Base-by-base conservation (phyloP, 257 asterid genomes). In the Solanum appendiculatum region DNA sequence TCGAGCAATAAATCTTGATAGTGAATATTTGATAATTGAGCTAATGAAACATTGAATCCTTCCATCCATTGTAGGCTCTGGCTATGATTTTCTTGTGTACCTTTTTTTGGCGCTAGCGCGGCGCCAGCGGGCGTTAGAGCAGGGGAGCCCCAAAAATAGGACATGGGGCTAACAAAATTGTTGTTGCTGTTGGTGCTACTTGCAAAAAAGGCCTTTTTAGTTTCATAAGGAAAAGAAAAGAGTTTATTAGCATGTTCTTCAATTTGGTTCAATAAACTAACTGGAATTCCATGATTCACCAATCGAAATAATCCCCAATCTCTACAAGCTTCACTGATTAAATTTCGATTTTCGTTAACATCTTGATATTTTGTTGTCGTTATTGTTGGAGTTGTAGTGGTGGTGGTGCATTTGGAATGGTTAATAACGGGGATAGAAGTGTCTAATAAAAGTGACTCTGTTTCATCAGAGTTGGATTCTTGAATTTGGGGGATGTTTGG, bases 121-220 rank as follows among this genome's bases (percentile, higher is more conserved):
- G 81, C 87, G 9, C 93, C 92, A 0, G 92, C 39, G 3, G 91
- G 90, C 2, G 92, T 85, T 8, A 91, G 88, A 37, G 91, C 93
- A 27, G 99, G 97, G 69, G 92, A 93, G 31, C 99, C 99, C 98
- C 98, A 96, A 69, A 96, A 96, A 84, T 96, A 95, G 34, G 94
- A 85, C 0, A 94, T 77, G 0, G 96, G 98, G 42, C 42, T 29
- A 8, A 16, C 23, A 40, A 10, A 27, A 39, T 5, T 25, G 34
- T 14, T 40, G 23, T 3, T 23, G 25, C 60, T 46, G n/a, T n/a
- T n/a, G 20, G 20, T 46, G 56, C 70, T 37, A 5, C 4, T 16
- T 2, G 87, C 82, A 40, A 92, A 87, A 0, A 89, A 36, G n/a
- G 51, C 89, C 70, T 89, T 93, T 86, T 96, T 96, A 23, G 91